Evolutionary conservation across 306 rosid species (phyloP).

Genomic region (Nissolia schottii): DNA sequence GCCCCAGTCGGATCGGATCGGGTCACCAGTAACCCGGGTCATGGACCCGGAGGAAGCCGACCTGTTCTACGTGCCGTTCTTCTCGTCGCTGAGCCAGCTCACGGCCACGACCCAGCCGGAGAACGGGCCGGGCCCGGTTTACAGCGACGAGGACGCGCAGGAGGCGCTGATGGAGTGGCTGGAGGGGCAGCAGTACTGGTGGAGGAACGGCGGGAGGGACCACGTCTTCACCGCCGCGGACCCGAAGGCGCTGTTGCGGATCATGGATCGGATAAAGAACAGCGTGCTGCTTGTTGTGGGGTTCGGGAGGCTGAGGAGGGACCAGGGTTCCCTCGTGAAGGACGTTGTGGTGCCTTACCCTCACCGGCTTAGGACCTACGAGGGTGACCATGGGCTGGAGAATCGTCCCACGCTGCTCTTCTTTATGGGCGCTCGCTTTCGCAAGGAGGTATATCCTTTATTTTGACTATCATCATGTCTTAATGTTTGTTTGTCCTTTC

Average conservation of each 20-base stretch:
- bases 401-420: conserved; percentile 67
- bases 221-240: conserved; percentile 89
- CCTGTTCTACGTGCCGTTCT: conserved; percentile 73
- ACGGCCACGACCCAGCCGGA: neutral
- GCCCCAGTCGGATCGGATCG: conserved; percentile 46
- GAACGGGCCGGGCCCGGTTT: conserved; percentile 29
- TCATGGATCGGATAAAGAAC: conserved; percentile 56
- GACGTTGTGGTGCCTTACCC: conserved; percentile 85
- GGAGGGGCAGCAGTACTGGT: conserved; percentile 76
- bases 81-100: conserved; percentile 67
- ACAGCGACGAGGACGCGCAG: conserved; percentile 85
- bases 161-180: conserved; percentile 77
- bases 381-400: conserved; percentile 43
- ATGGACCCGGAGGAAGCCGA: conserved; percentile 89
- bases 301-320: conserved; percentile 70
- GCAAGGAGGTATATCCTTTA: conserved; percentile 99
- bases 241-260: conserved; percentile 74
- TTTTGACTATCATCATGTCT: no score
- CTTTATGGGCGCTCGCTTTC: conserved; percentile 91
- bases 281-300: conserved; percentile 69
- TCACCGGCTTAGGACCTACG: conserved; percentile 57
- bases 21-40: conserved; percentile 52
- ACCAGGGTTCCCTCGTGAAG: conserved; percentile 87
- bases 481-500: no score
- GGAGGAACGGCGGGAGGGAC: conserved; percentile 70